These are phyloP conservation scores for Teunomyces funiuensis DNA, from an alignment of 805 yeast species.

Conservation along the genomic window DNA sequence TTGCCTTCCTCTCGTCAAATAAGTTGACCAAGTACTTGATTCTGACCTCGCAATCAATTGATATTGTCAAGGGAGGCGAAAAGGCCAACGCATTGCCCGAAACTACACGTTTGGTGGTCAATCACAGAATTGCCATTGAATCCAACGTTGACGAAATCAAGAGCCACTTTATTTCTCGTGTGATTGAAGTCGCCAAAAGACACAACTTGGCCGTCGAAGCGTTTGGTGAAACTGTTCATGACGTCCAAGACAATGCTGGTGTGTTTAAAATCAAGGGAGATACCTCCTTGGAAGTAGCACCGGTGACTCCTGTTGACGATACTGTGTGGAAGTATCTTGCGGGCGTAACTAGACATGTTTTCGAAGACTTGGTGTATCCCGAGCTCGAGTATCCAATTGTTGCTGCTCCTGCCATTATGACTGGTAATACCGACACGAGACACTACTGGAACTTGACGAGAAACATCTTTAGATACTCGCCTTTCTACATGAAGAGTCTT, in stretches of 20 bases:
- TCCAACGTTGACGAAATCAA: slow-evolving; percentile 21
- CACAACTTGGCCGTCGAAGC: slow-evolving; percentile 25
- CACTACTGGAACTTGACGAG: slow-evolving; percentile 56
- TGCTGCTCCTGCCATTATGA: slow-evolving; percentile 49
- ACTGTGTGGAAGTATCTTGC: slow-evolving; percentile 40
- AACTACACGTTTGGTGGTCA: slow-evolving; percentile 25
- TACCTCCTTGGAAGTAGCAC: slow-evolving; percentile 43
- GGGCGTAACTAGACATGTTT: slow-evolving; percentile 62
- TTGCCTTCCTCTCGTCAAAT: slow-evolving; percentile 17
- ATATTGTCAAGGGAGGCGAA: slow-evolving; percentile 36
- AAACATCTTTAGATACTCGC: slow-evolving; percentile 53
- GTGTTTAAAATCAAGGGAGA: slow-evolving; percentile 16
- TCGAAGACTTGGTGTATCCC: slow-evolving; percentile 52
- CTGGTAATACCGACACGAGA: slow-evolving; percentile 65
- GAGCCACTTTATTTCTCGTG: slow-evolving; percentile 21
- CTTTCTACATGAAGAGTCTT: slow-evolving; percentile 16
- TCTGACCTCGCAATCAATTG: slow-evolving; percentile 35
- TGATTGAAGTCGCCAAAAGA: slow-evolving; percentile 26
- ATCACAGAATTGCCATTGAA: slow-evolving; percentile 38
- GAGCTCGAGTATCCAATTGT: slow-evolving; percentile 30
- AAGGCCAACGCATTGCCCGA: slow-evolving; percentile 44
- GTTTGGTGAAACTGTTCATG: slow-evolving; percentile 18
- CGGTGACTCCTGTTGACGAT: slow-evolving; percentile 37
- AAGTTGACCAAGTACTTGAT: slow-evolving; percentile 27
- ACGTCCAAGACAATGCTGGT: slow-evolving; percentile 13